Evolutionary conservation across 345 rosid species (phyloP).

Genomic region (Euphorbia pulcherrima): DNA sequence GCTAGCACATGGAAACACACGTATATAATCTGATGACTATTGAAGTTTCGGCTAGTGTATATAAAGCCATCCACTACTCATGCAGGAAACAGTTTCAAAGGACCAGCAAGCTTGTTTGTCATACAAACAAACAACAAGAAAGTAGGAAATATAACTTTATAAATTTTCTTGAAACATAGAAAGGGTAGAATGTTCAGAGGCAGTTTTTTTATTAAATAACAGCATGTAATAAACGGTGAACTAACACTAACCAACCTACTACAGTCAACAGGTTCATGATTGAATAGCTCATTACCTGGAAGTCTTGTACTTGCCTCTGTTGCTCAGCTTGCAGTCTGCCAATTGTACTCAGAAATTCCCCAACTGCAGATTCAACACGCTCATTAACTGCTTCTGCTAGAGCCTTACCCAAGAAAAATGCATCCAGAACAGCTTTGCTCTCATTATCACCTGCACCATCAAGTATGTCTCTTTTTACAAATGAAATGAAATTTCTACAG

Average conservation of each 20-base stretch:
- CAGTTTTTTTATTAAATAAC: neutral
- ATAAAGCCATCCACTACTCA: neutral
- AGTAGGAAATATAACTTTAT: neutral
- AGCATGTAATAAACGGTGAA: neutral
- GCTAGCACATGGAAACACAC: neutral
- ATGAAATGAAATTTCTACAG: neutral
- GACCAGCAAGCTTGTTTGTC: neutral
- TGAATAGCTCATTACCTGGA: slow-evolving; percentile 48
- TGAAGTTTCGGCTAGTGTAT: neutral
- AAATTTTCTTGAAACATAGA: neutral
- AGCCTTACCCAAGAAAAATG: slow-evolving; percentile 93
- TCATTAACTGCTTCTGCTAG: slow-evolving; percentile 80
- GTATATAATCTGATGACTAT: neutral
- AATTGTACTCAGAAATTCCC: slow-evolving; percentile 66
- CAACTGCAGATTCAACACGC: slow-evolving; percentile 72
- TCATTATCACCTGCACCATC: slow-evolving; percentile 57
- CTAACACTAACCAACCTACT: neutral
- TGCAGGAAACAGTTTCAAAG: neutral
- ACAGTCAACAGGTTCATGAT: neutral
- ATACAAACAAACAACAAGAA: too few relatives aligned
- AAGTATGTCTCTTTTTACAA: slow-evolving; percentile 4
- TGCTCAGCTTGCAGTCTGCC: slow-evolving; percentile 88
- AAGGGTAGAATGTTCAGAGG: neutral
- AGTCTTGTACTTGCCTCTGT: slow-evolving; percentile 80
- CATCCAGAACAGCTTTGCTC: slow-evolving; percentile 64